Evolutionary conservation across 169 alveolate species (phyloP), one percentile per base, ranked within the genome.

Genomic region (Theileria annulata): DNA sequence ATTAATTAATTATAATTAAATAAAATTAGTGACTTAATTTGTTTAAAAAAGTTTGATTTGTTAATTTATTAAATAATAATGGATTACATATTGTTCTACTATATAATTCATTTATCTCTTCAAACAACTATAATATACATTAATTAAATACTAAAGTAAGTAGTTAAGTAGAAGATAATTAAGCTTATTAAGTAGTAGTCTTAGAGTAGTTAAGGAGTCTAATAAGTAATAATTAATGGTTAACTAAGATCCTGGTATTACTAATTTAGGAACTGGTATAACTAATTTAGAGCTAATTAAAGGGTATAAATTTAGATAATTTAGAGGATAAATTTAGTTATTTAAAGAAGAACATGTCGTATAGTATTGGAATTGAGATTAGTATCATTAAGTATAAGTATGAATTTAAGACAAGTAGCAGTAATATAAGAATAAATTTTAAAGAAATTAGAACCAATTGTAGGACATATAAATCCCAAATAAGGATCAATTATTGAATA

Each of bases 391-490:
- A 84, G 35, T 12, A 84, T 77, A 35, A 82, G 87, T 49, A 84
- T 71, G 1, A 84, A 70, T 21, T 77, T 77, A 71, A 84, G 76
- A 33, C 90, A 78, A 0, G 90, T 84, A 12, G 90, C 90, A 17
- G 84, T 86, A 25, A 56, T 31, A 49, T 84, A 84, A 35, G 90
- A 87, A 48, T 84, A 77, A 17, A 84, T 64, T 77, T 77, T 77
- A 63, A 69, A 71, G 71, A 77, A 71, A 12, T 77, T 76, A 21
- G 48, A 71, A 0, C 83, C 83, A n/a, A 73, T 35, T 54, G 90
- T 77, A 0, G 90, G 87, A 13, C 81, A 68, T 3, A 84, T 84
- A 70, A 84, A 84, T 3, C 90, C 90, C 62, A 84, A 72, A 30
- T 71, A 84, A 1, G 90, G 90, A 19, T 84, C 90, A 5, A 76